These are phyloP conservation scores for Erysiphe pulchra DNA, from an alignment of 2,329 filamentous ascomycete genomes.

Conservation along the genomic window DNA sequence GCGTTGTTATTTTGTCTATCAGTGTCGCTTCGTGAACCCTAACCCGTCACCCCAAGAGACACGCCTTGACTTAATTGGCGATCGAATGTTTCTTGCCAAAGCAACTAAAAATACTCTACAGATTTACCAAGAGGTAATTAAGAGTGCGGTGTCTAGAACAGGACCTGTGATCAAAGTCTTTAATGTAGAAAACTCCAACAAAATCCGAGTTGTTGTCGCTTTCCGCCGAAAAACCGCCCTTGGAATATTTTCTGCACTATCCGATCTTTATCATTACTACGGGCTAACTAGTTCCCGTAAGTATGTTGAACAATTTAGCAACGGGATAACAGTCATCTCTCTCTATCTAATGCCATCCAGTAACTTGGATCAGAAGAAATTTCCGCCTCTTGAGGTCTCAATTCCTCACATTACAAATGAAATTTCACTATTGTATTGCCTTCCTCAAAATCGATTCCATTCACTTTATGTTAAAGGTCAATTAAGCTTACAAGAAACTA, in stretches of 20 bases:
- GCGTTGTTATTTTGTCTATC: conserved; percentile 96
- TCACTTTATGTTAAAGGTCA: conserved; percentile 62
- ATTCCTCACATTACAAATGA: conserved; percentile 99
- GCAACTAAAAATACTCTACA: conserved; percentile 86
- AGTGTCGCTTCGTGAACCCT: conserved; percentile 66
- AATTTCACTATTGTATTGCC: conserved; percentile 85
- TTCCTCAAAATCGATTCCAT: conserved; percentile 93
- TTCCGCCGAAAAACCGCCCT: conserved; percentile 83
- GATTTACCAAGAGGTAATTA: conserved; percentile 85
- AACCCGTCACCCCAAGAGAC: conserved; percentile 57
- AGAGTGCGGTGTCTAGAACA: conserved; percentile 56
- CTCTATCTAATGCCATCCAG: conserved; percentile 62
- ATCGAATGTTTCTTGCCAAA: conserved; percentile 86
- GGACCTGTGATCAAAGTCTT: conserved; percentile 96
- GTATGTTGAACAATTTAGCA: conserved; percentile 97
- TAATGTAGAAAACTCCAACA: conserved; percentile 70
- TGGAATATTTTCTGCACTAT: conserved; percentile 83
- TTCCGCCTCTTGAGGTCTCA: conserved; percentile 71
- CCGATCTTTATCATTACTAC: conserved; percentile 96
- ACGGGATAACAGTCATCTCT: conserved; percentile 92
- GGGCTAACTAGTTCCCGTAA: conserved; percentile 88
- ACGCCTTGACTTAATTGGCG: conserved; percentile 70
- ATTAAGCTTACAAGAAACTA: conserved; percentile 82
- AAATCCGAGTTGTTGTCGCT: conserved; percentile 84
- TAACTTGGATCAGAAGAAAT: conserved; percentile 27